Evolutionary conservation across 805 yeast genomes (phyloP).

Genomic region (Starmerella tilneyi): DNA sequence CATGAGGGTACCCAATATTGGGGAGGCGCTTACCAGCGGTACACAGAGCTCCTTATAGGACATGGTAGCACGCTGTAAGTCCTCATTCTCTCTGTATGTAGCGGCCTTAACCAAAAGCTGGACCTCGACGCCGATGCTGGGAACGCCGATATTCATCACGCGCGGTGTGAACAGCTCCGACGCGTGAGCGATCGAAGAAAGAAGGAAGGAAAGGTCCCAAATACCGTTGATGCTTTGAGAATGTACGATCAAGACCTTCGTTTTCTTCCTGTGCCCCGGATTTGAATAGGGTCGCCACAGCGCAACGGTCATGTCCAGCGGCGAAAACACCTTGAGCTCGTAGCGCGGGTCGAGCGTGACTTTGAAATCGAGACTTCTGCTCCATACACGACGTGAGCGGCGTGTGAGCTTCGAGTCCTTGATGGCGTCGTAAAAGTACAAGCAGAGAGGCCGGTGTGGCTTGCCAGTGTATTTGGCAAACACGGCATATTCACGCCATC

Average conservation of each 20-base stretch:
- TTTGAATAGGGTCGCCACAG: constrained; percentile 32
- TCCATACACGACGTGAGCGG: constrained; percentile 19
- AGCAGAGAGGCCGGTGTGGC: constrained; percentile 39
- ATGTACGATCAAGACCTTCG: constrained; percentile 14
- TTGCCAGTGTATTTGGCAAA: constrained; percentile 57
- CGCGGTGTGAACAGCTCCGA: constrained; percentile 1
- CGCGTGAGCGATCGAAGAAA: constrained; percentile 11
- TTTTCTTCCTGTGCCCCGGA: neutral
- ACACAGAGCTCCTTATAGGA: constrained; percentile 12
- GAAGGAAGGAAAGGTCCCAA: constrained; percentile 15
- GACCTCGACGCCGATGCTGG: constrained; percentile 1
- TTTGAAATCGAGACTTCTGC: constrained; percentile 23
- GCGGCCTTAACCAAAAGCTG: neutral
- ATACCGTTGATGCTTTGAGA: constrained; percentile 12
- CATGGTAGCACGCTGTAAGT: neutral
- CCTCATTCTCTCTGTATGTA: neutral
- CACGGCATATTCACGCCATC: constrained; percentile 73
- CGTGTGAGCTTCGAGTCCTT: constrained; percentile 29
- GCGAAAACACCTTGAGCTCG: constrained; percentile 47
- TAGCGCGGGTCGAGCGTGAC: constrained; percentile 27
- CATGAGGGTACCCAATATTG: neutral
- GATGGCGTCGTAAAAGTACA: constrained; percentile 52
- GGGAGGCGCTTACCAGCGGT: constrained; percentile 17
- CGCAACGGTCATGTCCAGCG: constrained; percentile 60
- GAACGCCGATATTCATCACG: constrained; percentile 13